A percentile compares a stretch with the other conserved stretches of the same genome.
phyloP scores from a whole-genome alignment of 108 stramenopile genomes.

The Heterococcus sp. region DNA sequence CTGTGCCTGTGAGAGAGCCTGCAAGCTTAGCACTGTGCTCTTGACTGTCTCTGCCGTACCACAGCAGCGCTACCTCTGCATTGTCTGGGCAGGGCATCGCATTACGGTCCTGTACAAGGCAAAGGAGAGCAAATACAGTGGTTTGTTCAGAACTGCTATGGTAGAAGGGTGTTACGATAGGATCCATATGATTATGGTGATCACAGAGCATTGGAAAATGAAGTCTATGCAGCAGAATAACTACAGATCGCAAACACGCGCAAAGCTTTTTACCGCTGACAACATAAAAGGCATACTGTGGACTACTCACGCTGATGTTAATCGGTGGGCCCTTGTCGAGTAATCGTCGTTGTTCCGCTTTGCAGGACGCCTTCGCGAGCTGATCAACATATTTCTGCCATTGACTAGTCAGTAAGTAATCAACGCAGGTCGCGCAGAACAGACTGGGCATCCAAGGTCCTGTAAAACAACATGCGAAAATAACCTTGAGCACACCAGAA shows the following conservation, averaged over 20 bases:
- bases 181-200: too few relatives aligned
- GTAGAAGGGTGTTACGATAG: too few relatives aligned
- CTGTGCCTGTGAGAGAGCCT: conserved; percentile 25
- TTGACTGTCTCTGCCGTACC: conserved; percentile 21
- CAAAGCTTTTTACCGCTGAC: too few relatives aligned
- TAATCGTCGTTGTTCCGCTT: conserved; percentile 39
- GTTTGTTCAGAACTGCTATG: too few relatives aligned
- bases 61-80: conserved; percentile 19
- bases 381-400: conserved; percentile 26
- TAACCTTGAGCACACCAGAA: neutral
- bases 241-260: too few relatives aligned
- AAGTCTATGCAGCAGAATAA: too few relatives aligned
- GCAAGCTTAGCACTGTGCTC: conserved; percentile 19
- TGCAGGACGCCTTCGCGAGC: conserved; percentile 35
- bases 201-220: too few relatives aligned
- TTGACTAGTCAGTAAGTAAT: conserved; percentile 6
- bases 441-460: conserved; percentile 2
- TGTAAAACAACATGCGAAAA: neutral
- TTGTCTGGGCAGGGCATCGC: conserved; percentile 25
- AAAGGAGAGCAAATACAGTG: too few relatives aligned
- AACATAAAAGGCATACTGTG: too few relatives aligned
- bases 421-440: conserved; percentile 30
- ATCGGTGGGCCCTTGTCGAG: conserved; percentile 30
- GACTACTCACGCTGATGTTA: neutral
- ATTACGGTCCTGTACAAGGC: conserved; percentile 22